These are phyloP conservation scores for Calonectria multiphialidica DNA, from an alignment of 2,329 filamentous ascomycete genomes.

Conservation along the genomic window DNA sequence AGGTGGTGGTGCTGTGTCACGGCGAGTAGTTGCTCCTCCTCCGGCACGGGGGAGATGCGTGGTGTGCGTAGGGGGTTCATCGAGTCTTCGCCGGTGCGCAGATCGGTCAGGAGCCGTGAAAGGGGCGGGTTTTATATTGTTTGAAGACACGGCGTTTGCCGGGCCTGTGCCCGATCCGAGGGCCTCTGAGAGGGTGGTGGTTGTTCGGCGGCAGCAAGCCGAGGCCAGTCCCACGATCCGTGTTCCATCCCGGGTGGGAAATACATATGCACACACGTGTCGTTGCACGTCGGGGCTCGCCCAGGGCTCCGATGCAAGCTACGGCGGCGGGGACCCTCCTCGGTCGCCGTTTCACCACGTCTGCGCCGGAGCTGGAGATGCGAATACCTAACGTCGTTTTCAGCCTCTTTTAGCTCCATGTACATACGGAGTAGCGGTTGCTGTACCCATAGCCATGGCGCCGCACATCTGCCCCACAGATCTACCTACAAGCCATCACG, in stretches of 20 bases:
- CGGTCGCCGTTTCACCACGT: neutral
- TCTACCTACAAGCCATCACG: neutral
- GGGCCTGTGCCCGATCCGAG: neutral
- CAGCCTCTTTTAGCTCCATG: conserved; percentile 7
- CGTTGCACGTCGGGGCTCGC: neutral
- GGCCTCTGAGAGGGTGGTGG: neutral
- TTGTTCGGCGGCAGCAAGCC: neutral
- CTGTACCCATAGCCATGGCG: conserved; percentile 2
- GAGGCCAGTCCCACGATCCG: neutral
- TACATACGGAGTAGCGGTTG: neutral
- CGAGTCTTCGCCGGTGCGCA: neutral
- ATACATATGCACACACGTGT: neutral
- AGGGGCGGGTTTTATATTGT: neutral
- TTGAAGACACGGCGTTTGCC: neutral
- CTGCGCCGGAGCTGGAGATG: neutral
- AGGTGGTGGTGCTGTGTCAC: neutral
- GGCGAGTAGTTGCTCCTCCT: neutral
- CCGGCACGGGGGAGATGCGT: neutral
- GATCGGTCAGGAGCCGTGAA: neutral
- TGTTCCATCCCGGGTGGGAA: neutral
- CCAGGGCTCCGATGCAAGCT: neutral
- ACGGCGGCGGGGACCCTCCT: neutral
- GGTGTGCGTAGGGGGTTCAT: neutral
- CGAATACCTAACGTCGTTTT: neutral
- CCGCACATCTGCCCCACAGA: conserved; percentile 1